phyloP scores from a whole-genome alignment of 2,329 filamentous ascomycete species.

The Emmonsiellopsis sp. region DNA sequence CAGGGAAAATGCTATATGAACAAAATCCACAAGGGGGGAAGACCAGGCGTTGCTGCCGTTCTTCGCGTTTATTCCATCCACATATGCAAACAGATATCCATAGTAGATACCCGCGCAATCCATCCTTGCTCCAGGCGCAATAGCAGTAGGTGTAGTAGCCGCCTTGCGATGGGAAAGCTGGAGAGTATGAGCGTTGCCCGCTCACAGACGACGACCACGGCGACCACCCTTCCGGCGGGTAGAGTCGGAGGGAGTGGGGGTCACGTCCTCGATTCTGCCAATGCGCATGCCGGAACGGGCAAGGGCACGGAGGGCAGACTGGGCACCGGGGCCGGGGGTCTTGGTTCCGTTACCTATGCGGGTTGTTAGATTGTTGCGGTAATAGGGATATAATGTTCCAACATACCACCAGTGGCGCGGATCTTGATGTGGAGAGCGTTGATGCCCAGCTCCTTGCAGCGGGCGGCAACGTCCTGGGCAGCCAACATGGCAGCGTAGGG shows the following conservation, averaged over 20 bases:
- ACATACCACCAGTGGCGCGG: constrained; percentile 90
- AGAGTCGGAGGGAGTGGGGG: constrained; percentile 96
- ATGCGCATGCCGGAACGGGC: constrained; percentile 99
- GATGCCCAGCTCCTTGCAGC: constrained; percentile 78
- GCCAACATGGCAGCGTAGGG: constrained; percentile 99
- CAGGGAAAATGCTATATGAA: constrained; percentile 3
- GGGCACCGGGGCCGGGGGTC: constrained; percentile 97
- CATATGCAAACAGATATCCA: constrained; percentile 25
- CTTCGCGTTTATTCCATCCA: constrained; percentile 45
- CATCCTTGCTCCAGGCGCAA: constrained; percentile 20
- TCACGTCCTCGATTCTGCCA: constrained; percentile 98
- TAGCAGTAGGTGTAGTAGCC: neutral
- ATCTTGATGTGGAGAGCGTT: constrained; percentile 99
- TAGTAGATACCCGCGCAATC: constrained; percentile 23
- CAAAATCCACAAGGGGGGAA: constrained; percentile 28
- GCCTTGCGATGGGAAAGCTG: constrained; percentile 1
- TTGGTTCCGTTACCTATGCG: constrained; percentile 88
- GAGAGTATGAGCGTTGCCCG: constrained; percentile 19
- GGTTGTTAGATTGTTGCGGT: neutral
- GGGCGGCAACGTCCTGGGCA: constrained; percentile 91
- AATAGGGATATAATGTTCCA: neutral
- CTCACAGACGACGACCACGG: constrained; percentile 99
- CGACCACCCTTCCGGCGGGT: constrained; percentile 99
- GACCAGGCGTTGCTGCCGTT: constrained; percentile 46
- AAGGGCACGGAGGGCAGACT: constrained; percentile 96